A percentile compares a stretch with the other conserved stretches of the same genome.
Conservation (phyloP, 169 alveolate genomes). For the Babesia bovis region DNA sequence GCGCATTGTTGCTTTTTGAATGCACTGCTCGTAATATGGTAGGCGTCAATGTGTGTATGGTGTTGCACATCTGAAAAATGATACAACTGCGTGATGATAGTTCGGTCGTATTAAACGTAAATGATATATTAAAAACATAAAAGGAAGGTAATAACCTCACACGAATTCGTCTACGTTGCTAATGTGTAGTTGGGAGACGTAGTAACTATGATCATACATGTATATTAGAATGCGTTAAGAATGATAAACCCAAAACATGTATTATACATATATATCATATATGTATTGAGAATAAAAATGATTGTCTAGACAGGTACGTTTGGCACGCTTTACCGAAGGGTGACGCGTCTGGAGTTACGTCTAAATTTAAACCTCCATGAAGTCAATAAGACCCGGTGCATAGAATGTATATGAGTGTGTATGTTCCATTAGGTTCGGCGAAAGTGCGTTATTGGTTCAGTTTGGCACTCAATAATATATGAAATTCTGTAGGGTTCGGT, state of each 20-base stretch:
- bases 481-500: slow-evolving; percentile 33
- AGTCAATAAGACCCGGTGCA: not conserved
- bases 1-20: not conserved
- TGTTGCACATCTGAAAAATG: too few species aligned
- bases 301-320: not conserved
- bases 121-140: too few species aligned
- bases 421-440: not conserved
- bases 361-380: not conserved
- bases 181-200: not conserved
- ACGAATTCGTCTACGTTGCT: too few species aligned
- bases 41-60: not conserved
- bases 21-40: not conserved
- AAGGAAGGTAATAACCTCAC: too few species aligned
- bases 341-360: not conserved
- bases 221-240: not conserved
- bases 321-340: not conserved
- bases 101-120: too few species aligned
- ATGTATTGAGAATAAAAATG: not conserved
- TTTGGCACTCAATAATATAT: not conserved
- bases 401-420: slow-evolving; percentile 2
- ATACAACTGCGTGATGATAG: too few species aligned
- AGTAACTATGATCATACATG: not conserved
- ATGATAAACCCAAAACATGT: not conserved
- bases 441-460: slow-evolving; percentile 20
- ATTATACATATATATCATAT: not conserved